Percentiles rank a stretch among this genome's conserved stretches.
Conservation (phyloP, 495 filamentous ascomycete species). For the Barbatosphaeria neglecta region DNA sequence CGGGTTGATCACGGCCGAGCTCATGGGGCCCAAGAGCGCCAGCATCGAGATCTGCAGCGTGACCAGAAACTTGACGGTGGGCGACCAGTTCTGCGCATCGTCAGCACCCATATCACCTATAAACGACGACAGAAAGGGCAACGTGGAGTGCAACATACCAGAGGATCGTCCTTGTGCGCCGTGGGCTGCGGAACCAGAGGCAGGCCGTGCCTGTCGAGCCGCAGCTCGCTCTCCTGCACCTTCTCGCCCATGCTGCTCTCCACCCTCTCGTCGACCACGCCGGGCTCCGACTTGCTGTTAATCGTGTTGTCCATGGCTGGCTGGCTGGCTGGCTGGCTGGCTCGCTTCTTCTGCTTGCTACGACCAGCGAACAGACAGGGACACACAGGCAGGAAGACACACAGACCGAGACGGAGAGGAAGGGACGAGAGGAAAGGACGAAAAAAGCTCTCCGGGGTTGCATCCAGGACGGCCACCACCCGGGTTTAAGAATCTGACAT, state of each 20-base stretch:
- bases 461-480: background rate
- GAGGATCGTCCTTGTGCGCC: constrained; percentile 1
- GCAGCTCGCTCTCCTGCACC: background rate
- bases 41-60: constrained; percentile 9
- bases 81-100: background rate
- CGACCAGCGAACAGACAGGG: no score
- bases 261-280: background rate
- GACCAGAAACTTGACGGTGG: background rate
- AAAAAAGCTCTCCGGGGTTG: background rate
- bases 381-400: background rate
- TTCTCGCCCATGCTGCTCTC: background rate
- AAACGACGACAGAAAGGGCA: no score
- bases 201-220: constrained; percentile 1
- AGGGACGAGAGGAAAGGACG: background rate
- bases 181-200: constrained; percentile 1
- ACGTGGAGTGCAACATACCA: no score
- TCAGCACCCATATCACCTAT: no score
- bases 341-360: background rate
- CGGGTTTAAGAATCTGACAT: background rate
- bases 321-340: background rate
- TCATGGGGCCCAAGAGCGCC: constrained; percentile 13
- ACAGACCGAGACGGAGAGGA: no score
- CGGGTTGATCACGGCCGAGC: constrained; percentile 13
- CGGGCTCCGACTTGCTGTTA: background rate
- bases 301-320: background rate